Base-by-base conservation (phyloP, 2,329 filamentous ascomycete species). In the Botrytis fabae region DNA sequence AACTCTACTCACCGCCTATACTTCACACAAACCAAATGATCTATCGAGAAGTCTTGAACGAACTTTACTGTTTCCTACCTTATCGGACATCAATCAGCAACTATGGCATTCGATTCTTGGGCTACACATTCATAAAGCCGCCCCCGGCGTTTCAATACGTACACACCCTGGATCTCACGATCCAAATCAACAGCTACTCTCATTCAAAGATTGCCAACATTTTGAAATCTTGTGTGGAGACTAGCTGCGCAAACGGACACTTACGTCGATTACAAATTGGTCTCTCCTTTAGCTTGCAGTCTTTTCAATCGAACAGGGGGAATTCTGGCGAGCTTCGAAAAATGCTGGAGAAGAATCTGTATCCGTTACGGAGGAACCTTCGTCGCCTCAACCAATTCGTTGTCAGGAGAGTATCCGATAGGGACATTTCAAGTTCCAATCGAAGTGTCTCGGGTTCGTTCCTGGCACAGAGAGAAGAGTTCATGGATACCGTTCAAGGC, bases 181-280 rank as follows among this genome's bases (percentile, higher is more conserved):
- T 72, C 14, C 70, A 72, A n/a, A 72, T 72, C 62, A 68, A 72
- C 42, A 69, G 63, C n/a, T 72, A 69, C 32, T 72, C 70, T 42
- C 70, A 72, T 40, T 2, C 57, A 51, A 72, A 72, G 42, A 69
- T 69, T 69, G 70, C 70, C 10, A 68, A 69, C 14, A 69, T 69
- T n/a, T 32, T 72, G 12, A 72, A 62, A 14, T 72, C 70, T 16
- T 72, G 54, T 20, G n/a, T 72, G 20, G 70, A 72, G 44, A 62
- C 65, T 25, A 72, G 48, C 51, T 72, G 70, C 25, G 70, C 54
- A n/a, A 68, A 72, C 16, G 70, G 70, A 69, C 70, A 69, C 38
- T 40, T 72, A 12, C 40, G 70, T 69, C 70, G 70, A 10, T 25
- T 72, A 25, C 63, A 72, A 69, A 72, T 72, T 14, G 63, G 63